A percentile compares a stretch with the other conserved stretches of the same genome.
These are phyloP conservation scores for Schwanniomyces polymorphus DNA, from an alignment of 805 yeast genomes.

Conservation along the genomic window DNA sequence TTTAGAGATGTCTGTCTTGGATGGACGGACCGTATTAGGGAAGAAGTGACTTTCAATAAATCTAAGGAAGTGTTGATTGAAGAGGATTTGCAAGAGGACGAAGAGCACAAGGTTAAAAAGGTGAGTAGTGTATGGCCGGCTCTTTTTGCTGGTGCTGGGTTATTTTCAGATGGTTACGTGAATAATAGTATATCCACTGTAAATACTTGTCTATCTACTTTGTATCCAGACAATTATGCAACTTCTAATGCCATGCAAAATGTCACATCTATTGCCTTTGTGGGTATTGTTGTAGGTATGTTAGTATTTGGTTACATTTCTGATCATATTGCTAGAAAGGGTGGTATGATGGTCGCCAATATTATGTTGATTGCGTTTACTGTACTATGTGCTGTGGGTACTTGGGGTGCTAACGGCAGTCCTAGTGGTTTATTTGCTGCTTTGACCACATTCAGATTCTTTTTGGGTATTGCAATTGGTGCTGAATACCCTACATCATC, in stretches of 20 bases:
- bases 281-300: conserved; percentile 88
- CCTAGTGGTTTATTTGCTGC: conserved; percentile 81
- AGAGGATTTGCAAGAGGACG: conserved; percentile 17
- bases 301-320: conserved; percentile 76
- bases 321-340: conserved; percentile 77
- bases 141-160: conserved; percentile 85
- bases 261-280: conserved; percentile 86
- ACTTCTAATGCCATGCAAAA: conserved; percentile 72
- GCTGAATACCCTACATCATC: conserved; percentile 95
- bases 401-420: conserved; percentile 76
- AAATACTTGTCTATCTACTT: conserved; percentile 60
- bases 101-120: conserved; percentile 17
- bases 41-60: conserved; percentile 44
- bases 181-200: conserved; percentile 83
- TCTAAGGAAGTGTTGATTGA: conserved; percentile 15
- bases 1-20: conserved; percentile 36
- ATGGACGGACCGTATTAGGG: conserved; percentile 41
- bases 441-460: conserved; percentile 79
- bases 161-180: conserved; percentile 91
- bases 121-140: conserved; percentile 55
- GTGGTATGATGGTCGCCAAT: conserved; percentile 81
- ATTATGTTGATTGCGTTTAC: conserved; percentile 74
- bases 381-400: conserved; percentile 72
- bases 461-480: conserved; percentile 90
- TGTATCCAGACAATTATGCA: conserved; percentile 66